Evolutionary conservation across 495 filamentous ascomycete species (phyloP), one percentile per base, ranked within the genome.

Genomic region (Filosporella fistucella): DNA sequence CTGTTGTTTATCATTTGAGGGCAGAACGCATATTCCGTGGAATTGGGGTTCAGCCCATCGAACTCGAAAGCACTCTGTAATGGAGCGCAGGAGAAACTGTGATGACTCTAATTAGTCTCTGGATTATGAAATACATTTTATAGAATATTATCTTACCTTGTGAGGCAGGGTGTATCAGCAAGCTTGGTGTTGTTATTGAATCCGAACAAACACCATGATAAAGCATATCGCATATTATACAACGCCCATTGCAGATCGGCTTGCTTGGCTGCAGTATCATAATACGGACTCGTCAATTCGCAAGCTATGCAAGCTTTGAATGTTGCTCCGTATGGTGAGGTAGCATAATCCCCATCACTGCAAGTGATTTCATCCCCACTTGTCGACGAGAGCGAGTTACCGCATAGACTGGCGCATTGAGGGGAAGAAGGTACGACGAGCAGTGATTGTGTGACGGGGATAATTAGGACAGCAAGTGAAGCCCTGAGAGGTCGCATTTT

Each of bases 261-360:
- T 58, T 80, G 69, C 12, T 69, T 68, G 0, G 67, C 69, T 0
- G 39, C 33, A 0, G 62, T 52, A 60, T 77, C 73, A 13, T 67
- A 51, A 47, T 70, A 76, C 6, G 65, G 64, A 45, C 80, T 85
- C n/a, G 69, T 58, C 52, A 84, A 63, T 42, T 79, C 59, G 49
- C 82, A 86, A n/a, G 65, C 61, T 21, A 84, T 43, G 43, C 82
- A 86, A 7, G 68, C 62, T 54, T 82, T 59, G 52, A 82, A 86
- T 35, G 65, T 26, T n/a, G 21, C 13, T 3, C 39, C 39, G 11
- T 63, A 21, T 58, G 63, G 1, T 1, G 70, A 67, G 9, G 54
- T 58, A 13, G 63, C 64, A 52, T 69, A 84, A 4, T 68, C 61
- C 2, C 51, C 38, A 58, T 85, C 78, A 33, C 69, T 45, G 57